A percentile compares a stretch with the other conserved stretches of the same genome.
Evolutionary conservation across 257 asterid species (phyloP).

Genomic region (Solanum piurae): DNA sequence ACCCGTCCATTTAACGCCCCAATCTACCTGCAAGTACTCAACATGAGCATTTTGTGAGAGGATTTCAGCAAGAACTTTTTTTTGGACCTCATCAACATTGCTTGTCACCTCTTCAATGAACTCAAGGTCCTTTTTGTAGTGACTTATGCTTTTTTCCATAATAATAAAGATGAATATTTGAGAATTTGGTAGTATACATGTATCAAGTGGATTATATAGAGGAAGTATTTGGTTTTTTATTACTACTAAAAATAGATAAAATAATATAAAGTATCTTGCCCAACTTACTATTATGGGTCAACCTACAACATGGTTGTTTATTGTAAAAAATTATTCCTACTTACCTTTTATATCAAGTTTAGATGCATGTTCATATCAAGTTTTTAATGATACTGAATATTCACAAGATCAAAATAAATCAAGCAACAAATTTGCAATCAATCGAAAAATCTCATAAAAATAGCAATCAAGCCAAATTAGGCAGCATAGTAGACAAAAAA

Average conservation of each 20-base stretch:
- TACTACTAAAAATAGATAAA: neutral
- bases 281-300: no score
- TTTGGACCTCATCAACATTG: neutral
- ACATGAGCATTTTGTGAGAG: neutral
- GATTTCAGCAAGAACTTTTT: neutral
- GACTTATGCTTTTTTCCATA: neutral
- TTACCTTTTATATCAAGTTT: neutral
- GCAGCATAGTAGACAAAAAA: no score
- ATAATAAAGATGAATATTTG: neutral
- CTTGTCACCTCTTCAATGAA: neutral
- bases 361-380: neutral
- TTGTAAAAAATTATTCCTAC: neutral
- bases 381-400: neutral
- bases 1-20: neutral
- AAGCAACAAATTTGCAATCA: neutral
- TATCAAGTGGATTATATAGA: neutral
- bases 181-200: neutral
- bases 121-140: neutral
- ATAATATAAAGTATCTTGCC: neutral
- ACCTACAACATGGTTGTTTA: no score
- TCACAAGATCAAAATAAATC: neutral
- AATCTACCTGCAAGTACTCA: neutral
- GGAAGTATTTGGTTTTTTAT: neutral
- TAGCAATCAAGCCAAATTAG: neutral
- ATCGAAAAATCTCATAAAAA: neutral